phyloP scores from a whole-genome alignment of 345 rosid genomes.

The Murraya paniculata region DNA sequence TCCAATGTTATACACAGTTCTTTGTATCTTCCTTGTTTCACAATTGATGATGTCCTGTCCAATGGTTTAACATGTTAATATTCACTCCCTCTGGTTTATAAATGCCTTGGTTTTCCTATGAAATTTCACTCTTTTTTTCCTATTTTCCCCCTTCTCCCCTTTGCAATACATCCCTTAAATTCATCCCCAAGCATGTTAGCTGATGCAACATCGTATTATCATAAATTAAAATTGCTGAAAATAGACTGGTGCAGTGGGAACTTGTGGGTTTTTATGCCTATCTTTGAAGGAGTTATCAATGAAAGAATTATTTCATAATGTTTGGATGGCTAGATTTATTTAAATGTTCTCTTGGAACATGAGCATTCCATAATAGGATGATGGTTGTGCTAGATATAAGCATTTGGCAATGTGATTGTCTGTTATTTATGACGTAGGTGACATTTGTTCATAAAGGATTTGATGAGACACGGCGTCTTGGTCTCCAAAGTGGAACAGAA shows the following conservation, averaged over 20 bases:
- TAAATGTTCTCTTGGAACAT: not conserved
- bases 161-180: not conserved
- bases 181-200: not conserved
- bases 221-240: not conserved
- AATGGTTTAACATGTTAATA: not conserved
- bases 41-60: not conserved
- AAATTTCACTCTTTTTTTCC: not conserved
- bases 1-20: not conserved
- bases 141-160: not conserved
- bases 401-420: not conserved
- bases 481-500: conserved; percentile 81
- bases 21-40: conserved; percentile 4
- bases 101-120: not conserved
- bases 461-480: conserved; percentile 95
- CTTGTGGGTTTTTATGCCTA: not conserved
- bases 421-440: conserved; percentile 38
- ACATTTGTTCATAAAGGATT: conserved; percentile 95
- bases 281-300: not conserved
- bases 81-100: not conserved
- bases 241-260: not conserved
- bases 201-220: not conserved
- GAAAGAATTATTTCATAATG: too few species aligned
- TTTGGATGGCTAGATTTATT: not conserved
- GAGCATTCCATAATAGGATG: not conserved
- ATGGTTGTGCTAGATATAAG: not conserved